Percentiles rank a stretch among this genome's conserved stretches.
These are phyloP conservation scores for Pseudocohnilembus persalinus DNA, from an alignment of 169 alveolate species.

Conservation along the genomic window DNA sequence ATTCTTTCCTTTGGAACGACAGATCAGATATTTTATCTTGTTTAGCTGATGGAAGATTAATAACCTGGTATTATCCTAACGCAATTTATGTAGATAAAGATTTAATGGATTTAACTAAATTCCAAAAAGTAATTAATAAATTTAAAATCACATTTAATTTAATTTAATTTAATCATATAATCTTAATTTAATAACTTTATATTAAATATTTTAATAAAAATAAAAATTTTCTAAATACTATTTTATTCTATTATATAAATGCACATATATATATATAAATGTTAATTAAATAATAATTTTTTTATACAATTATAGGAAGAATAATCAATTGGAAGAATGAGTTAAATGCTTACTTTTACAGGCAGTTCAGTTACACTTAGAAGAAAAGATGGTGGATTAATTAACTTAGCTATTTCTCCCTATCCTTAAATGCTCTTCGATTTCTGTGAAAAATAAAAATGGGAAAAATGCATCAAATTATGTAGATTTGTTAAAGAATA, in stretches of 20 bases:
- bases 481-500: constrained; percentile 85
- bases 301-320: constrained; percentile 43
- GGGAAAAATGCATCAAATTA: constrained; percentile 83
- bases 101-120: constrained; percentile 62
- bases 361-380: constrained; percentile 70
- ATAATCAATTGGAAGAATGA: constrained; percentile 71
- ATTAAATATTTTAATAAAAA: too few relatives aligned
- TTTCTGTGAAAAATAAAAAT: constrained; percentile 73
- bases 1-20: constrained; percentile 86
- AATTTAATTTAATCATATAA: too few relatives aligned
- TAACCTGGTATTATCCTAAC: constrained; percentile 85
- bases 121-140: constrained; percentile 43
- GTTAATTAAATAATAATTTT: too few relatives aligned
- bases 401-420: constrained; percentile 76
- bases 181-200: too few relatives aligned
- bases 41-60: constrained; percentile 81
- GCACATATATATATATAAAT: not conserved
- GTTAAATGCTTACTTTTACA: constrained; percentile 69
- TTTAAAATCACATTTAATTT: too few relatives aligned
- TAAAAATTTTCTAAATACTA: too few relatives aligned
- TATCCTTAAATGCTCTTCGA: constrained; percentile 82
- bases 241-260: too few relatives aligned
- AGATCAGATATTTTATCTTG: constrained; percentile 82
- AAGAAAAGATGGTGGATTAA: constrained; percentile 81
- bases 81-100: constrained; percentile 83